Evolutionary conservation across 345 rosid species (phyloP).

Genomic region (Dipteronia sinensis): DNA sequence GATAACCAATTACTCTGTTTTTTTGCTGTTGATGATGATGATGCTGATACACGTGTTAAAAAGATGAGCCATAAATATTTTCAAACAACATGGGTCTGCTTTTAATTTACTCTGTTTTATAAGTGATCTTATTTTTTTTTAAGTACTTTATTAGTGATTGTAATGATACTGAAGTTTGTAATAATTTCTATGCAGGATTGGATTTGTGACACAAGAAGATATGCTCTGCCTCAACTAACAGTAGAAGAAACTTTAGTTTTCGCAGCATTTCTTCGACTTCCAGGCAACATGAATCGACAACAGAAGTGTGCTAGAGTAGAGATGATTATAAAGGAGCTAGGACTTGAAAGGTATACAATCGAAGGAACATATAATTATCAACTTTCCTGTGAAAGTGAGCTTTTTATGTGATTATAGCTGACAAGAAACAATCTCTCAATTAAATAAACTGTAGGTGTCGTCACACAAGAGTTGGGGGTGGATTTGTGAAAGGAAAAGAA

Average conservation of each 20-base stretch:
- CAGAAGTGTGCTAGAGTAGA: slow-evolving; percentile 80
- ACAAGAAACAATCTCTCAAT: background rate
- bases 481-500: slow-evolving; percentile 81
- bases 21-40: too few species aligned
- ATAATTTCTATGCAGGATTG: slow-evolving; percentile 52
- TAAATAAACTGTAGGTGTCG: slow-evolving; percentile 58
- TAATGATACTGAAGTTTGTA: background rate
- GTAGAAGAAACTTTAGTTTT: slow-evolving; percentile 90
- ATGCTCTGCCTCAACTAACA: slow-evolving; percentile 90
- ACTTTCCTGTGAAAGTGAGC: background rate
- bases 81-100: too few species aligned
- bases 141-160: background rate
- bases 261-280: slow-evolving; percentile 92
- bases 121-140: too few species aligned
- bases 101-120: too few species aligned
- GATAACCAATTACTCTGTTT: too few species aligned
- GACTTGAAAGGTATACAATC: slow-evolving; percentile 72
- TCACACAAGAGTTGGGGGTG: slow-evolving; percentile 81
- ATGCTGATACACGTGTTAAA: too few species aligned
- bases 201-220: slow-evolving; percentile 97
- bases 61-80: too few species aligned
- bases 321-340: slow-evolving; percentile 80
- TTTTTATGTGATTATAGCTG: too few species aligned
- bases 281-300: slow-evolving; percentile 73
- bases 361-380: background rate